Conservation (phyloP, 2,329 filamentous ascomycete genomes). For the Sporothrix globosa region DNA sequence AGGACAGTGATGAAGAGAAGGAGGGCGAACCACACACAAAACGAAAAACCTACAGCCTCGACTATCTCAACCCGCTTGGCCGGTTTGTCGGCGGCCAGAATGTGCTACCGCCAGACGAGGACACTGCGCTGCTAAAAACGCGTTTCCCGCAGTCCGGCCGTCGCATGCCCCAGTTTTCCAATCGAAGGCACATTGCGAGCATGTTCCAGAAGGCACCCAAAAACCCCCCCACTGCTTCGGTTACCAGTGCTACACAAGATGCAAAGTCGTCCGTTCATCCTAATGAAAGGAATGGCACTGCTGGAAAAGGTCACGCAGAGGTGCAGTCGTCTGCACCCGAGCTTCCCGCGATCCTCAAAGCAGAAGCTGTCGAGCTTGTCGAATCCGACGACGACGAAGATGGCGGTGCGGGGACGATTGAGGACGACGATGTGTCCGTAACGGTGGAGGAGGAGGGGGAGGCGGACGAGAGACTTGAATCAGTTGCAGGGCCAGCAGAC, state of each 20-base stretch:
- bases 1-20: constrained; percentile 41
- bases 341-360: constrained; percentile 29
- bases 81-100: constrained; percentile 66
- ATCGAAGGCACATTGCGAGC: constrained; percentile 81
- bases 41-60: constrained; percentile 57
- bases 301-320: not conserved
- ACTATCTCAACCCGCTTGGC: constrained; percentile 76
- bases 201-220: constrained; percentile 66
- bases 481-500: not conserved
- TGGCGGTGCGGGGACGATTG: not conserved
- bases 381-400: constrained; percentile 27
- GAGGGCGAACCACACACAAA: constrained; percentile 41
- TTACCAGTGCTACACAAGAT: not conserved
- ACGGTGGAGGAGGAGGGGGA: constrained; percentile 4
- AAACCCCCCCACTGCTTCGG: not conserved
- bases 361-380: constrained; percentile 17
- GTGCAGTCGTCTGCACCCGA: not conserved
- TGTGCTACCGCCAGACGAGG: not conserved
- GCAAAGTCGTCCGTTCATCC: not conserved
- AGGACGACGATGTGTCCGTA: constrained; percentile 7
- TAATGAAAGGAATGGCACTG: not conserved
- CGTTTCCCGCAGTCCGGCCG: constrained; percentile 75
- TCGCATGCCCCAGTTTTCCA: constrained; percentile 84
- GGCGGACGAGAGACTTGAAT: not conserved
- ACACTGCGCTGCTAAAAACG: constrained; percentile 38